A percentile compares a stretch with the other conserved stretches of the same genome.
These are phyloP conservation scores for Penicillium sp. DNA, from an alignment of 2,329 filamentous ascomycete genomes.

Conservation along the genomic window DNA sequence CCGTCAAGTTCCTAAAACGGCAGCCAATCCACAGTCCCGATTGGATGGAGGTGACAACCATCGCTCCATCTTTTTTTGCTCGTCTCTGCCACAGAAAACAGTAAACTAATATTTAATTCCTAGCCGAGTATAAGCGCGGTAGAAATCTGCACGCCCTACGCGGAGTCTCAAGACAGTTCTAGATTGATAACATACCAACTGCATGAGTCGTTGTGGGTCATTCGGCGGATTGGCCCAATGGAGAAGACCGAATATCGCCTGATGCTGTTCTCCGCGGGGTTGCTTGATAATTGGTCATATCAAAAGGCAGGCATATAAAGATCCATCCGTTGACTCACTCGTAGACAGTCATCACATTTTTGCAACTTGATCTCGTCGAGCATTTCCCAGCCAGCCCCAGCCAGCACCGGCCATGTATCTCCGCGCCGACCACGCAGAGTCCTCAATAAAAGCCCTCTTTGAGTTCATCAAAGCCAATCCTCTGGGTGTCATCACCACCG, in stretches of 20 bases:
- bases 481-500: constrained; percentile 64
- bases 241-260: not conserved
- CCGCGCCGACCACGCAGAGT: constrained; percentile 56
- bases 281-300: not conserved
- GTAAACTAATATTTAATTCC: not conserved
- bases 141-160: not conserved
- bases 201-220: not conserved
- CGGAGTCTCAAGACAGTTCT: not conserved
- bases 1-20: constrained; percentile 25
- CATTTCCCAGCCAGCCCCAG: not conserved
- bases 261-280: not conserved
- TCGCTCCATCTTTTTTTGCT: not conserved
- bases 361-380: not conserved
- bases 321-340: not conserved
- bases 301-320: not conserved
- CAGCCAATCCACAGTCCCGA: not conserved
- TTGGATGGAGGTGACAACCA: not conserved
- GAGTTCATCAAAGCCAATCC: constrained; percentile 62
- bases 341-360: not conserved
- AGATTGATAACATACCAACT: not conserved
- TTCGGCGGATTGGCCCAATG: not conserved
- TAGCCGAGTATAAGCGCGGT: not conserved
- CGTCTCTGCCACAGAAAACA: not conserved
- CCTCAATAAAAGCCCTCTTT: constrained; percentile 51
- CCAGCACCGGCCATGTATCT: constrained; percentile 58